Conservation (phyloP, 495 filamentous ascomycete species). For the Xylaria scruposa region DNA sequence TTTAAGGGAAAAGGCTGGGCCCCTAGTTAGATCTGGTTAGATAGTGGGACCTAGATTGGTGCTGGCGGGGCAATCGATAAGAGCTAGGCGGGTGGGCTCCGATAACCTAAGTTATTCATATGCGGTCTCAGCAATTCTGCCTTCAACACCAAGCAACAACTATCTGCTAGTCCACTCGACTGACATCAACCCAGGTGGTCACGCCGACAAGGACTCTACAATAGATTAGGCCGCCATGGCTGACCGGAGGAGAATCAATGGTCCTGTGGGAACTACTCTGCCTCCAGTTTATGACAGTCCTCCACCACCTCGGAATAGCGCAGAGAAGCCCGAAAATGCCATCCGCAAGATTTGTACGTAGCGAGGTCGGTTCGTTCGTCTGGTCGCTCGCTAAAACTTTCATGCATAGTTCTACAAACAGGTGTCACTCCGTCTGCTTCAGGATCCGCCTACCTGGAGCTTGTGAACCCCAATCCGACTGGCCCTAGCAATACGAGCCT, state of each 20-base stretch:
- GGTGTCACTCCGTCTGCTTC: conserved; percentile 91
- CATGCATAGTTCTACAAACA: conserved; percentile 78
- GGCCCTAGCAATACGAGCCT: conserved; percentile 64
- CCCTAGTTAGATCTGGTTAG: conserved; percentile 13
- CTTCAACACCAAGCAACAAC: conserved; percentile 15
- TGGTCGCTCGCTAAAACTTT: conserved; percentile 12
- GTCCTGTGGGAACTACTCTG: conserved; percentile 76
- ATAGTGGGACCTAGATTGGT: conserved; percentile 26
- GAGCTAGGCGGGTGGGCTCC: conserved; percentile 9
- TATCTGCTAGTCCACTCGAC: background rate
- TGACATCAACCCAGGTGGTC: background rate
- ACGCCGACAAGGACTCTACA: background rate
- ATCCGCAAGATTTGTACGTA: conserved; percentile 84
- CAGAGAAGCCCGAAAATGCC: conserved; percentile 58
- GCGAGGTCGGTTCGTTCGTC: background rate
- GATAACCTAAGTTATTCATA: background rate
- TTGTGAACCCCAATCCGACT: conserved; percentile 65
- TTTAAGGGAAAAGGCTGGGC: conserved; percentile 17
- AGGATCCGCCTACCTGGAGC: conserved; percentile 92
- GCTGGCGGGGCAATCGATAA: conserved; percentile 27
- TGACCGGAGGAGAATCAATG: conserved; percentile 91
- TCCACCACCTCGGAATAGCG: conserved; percentile 22
- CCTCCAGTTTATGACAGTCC: conserved; percentile 69
- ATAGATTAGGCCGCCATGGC: conserved; percentile 63
- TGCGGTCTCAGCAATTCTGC: background rate